Evolutionary conservation across 768 basidiomycete genomes (phyloP).

Genomic region (Cytidiella melzeri): DNA sequence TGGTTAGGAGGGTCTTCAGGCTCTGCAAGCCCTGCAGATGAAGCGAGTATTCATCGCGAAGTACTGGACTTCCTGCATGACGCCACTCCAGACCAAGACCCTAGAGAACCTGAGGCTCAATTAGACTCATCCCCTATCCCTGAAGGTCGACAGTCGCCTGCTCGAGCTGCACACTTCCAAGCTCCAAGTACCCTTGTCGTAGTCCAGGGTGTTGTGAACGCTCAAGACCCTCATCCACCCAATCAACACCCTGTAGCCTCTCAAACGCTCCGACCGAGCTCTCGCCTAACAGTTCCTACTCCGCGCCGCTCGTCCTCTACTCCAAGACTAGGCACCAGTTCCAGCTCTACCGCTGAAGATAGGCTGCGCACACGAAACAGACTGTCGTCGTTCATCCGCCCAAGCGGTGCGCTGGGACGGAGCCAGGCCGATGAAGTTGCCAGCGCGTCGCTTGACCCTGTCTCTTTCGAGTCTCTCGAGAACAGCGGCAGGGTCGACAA

Average conservation of each 20-base stretch:
- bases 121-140: not conserved
- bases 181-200: conserved; percentile 76
- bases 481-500: conserved; percentile 7
- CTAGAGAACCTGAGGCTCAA: not conserved
- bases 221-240: conserved; percentile 22
- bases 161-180: conserved; percentile 38
- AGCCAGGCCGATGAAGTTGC: not conserved
- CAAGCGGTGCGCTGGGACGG: conserved; percentile 24
- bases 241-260: conserved; percentile 9
- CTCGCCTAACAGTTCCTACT: conserved; percentile 10
- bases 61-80: conserved; percentile 16
- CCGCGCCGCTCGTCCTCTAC: conserved; percentile 23
- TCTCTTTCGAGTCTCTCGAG: not conserved
- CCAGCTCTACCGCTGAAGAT: conserved; percentile 19
- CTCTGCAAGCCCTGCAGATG: conserved; percentile 1
- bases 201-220: conserved; percentile 79
- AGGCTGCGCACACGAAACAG: conserved; percentile 28
- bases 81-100: not conserved
- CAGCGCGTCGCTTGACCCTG: not conserved
- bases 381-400: conserved; percentile 34
- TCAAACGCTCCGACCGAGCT: conserved; percentile 10
- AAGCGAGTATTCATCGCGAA: conserved; percentile 14
- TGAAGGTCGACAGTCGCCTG: conserved; percentile 4
- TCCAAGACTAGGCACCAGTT: conserved; percentile 16
- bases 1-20: not conserved